Base-by-base conservation (phyloP, 176 grass and related monocot genomes). In the Hyparrhenia diplandra region DNA sequence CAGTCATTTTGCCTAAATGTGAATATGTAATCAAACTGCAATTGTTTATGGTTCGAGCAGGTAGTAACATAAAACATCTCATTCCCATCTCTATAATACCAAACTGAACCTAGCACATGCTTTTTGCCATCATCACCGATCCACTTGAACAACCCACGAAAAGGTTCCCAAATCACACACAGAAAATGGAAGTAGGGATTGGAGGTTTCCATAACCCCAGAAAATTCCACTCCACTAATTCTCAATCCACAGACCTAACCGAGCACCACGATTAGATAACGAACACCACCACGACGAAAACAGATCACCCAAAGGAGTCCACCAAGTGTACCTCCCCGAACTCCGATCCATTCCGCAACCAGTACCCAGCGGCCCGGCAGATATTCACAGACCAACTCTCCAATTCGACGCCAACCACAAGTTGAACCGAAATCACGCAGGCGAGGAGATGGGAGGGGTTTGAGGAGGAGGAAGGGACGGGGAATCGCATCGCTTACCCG, bases 401-500 rank as follows among this genome's bases (percentile, higher is more conserved):
- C n/a, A 77, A 65, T 39, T 39, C 40, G 10, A 55, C 23, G 25
- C 25, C 43, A 43, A 34, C 1, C 35, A 25, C 8, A 24, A 10
- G 12, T 18, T 85, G 60, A 72, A 28, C 65, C 25, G 1, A 64
- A 65, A 65, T 24, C 25, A 42, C 71, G 5, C 62, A n/a, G n/a
- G n/a, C n/a, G n/a, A n/a, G n/a, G n/a, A n/a, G n/a, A n/a, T n/a
- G n/a, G n/a, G n/a, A n/a, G n/a, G n/a, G n/a, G n/a, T n/a, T n/a
- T n/a, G n/a, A n/a, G n/a, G 51, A n/a, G n/a, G n/a, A 63, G 4
- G 12, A 14, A 73, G 21, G 27, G 41, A 42, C 5, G 3, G 21
- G 9, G 55, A 5, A 81, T 45, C 25, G 64, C 82, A 55, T 62
- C 78, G 55, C 75, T 74, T 62, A 99, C 96, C 96, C 96, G 68